These are phyloP conservation scores for Ophiosphaerella narmari DNA, from an alignment of 2,329 filamentous ascomycete genomes.

Conservation along the genomic window DNA sequence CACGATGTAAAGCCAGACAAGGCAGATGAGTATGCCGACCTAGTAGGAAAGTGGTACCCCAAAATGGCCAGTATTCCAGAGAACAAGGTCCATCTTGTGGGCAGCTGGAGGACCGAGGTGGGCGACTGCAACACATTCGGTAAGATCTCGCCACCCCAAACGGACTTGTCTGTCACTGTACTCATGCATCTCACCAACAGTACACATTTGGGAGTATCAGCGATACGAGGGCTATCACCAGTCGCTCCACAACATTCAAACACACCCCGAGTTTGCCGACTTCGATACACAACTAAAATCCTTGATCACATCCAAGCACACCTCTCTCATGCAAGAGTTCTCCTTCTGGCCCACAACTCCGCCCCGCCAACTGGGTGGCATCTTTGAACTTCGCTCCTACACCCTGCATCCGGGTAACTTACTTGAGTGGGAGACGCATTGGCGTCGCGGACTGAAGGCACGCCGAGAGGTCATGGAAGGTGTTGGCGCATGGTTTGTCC, in stretches of 20 bases:
- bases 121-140: constrained; percentile 96
- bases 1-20: constrained; percentile 95
- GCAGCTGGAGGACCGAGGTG: constrained; percentile 97
- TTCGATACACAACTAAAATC: constrained; percentile 85
- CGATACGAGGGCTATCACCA: constrained; percentile 94
- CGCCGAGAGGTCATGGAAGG: constrained; percentile 98
- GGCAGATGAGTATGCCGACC: constrained; percentile 89
- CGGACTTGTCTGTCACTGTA: not conserved
- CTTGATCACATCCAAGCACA: constrained; percentile 83
- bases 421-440: constrained; percentile 98
- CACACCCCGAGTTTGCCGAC: constrained; percentile 79
- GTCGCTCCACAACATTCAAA: constrained; percentile 82
- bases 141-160: too few species aligned
- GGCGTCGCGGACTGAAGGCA: constrained; percentile 88
- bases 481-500: constrained; percentile 97
- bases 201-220: constrained; percentile 99
- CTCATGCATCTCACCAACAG: too few species aligned
- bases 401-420: constrained; percentile 94
- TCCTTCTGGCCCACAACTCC: constrained; percentile 98
- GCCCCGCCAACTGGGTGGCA: constrained; percentile 83
- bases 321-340: constrained; percentile 98
- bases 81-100: constrained; percentile 94
- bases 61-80: constrained; percentile 80
- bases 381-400: constrained; percentile 97
- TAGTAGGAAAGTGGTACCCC: constrained; percentile 92